phyloP scores from a whole-genome alignment of 1,284 basidiomycete species.

The Porodaedalea pini region DNA sequence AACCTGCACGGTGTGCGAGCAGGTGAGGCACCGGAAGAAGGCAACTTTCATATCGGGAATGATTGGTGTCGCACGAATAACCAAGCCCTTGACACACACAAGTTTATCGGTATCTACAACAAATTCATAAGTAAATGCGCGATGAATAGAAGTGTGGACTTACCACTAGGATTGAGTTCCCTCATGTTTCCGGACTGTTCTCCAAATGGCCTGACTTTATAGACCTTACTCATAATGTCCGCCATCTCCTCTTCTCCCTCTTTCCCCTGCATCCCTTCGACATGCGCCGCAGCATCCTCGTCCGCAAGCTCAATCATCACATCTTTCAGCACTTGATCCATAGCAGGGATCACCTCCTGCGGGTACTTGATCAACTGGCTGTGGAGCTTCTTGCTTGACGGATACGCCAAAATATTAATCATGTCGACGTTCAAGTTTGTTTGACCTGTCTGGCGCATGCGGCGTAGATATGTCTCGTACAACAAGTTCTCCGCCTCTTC shows the following conservation, averaged over 20 bases:
- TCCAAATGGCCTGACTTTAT: slow-evolving; percentile 91
- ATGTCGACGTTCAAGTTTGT: slow-evolving; percentile 92
- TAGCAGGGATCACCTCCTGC: slow-evolving; percentile 93
- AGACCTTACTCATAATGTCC: slow-evolving; percentile 78
- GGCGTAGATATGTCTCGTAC: slow-evolving; percentile 82
- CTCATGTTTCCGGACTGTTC: slow-evolving; percentile 85
- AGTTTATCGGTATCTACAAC: slow-evolving; percentile 90
- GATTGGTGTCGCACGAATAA: slow-evolving; percentile 95
- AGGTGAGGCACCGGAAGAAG: slow-evolving; percentile 97
- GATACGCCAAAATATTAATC: slow-evolving; percentile 85
- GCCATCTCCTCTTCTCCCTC: slow-evolving; percentile 75
- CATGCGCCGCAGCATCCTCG: slow-evolving; percentile 65
- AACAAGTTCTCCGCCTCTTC: slow-evolving; percentile 67
- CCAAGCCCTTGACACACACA: slow-evolving; percentile 91
- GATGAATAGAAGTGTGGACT: slow-evolving; percentile 15
- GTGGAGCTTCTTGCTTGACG: slow-evolving; percentile 79
- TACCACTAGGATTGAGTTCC: slow-evolving; percentile 85
- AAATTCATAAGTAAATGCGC: slow-evolving; percentile 2
- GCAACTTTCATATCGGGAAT: slow-evolving; percentile 99
- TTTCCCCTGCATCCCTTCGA: slow-evolving; percentile 66
- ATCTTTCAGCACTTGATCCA: slow-evolving; percentile 95
- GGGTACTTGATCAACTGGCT: slow-evolving; percentile 86
- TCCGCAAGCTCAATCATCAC: slow-evolving; percentile 81
- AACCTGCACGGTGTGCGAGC: slow-evolving; percentile 90
- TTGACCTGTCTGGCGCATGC: slow-evolving; percentile 88